Base-by-base conservation (phyloP, 2,329 filamentous ascomycete genomes). In the Hirsutella thompsonii region DNA sequence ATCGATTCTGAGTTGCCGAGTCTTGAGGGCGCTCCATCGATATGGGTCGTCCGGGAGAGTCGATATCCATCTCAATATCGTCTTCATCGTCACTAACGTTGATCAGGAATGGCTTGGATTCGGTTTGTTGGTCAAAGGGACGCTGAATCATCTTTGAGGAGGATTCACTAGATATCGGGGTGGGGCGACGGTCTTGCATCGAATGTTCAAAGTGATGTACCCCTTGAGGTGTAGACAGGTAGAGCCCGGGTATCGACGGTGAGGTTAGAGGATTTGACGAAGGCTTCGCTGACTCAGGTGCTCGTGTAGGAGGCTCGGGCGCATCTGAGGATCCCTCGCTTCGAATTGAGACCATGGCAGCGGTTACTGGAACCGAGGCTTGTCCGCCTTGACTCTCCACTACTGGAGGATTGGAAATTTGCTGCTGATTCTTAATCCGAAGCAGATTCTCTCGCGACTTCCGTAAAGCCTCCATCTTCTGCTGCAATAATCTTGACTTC, bases 11-110 rank as follows among this genome's bases (percentile, higher is more conserved):
- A n/a, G 54, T 51, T 1, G 60, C 50, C 3, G 52, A 55, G 5
- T 49, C 52, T 16, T 44, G 52, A 10, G 54, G 55, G 19, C 60
- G 59, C 5, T 56, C 50, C 3, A 59, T 52, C 14, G 58, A 54
- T 20, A 59, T 50, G 3, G 63, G 63, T 19, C 70, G 67, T 21
- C 60, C 63, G 9, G 67, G 69, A 37, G 71, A 76, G 20, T 76
- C 76, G 20, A 81, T 68, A 28, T 83, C 80, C 76, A 81, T 83
- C 42, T 79, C 78, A 37, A 79, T 69, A 47, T 79, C 75, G 42
- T 77, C 75, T 38, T 77, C 72, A 30, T 73, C 70, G 6, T 94
- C 89, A 54, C 86, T 94, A 32, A 93, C 81, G 48, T 93, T 77
- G 49, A 94, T 94, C 32, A 94, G 74, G 40, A 94, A 73, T 3